Percentiles rank a stretch among this genome's conserved stretches.
phyloP scores from a whole-genome alignment of 2,329 filamentous ascomycete species.

The Colletotrichum tropicicola region DNA sequence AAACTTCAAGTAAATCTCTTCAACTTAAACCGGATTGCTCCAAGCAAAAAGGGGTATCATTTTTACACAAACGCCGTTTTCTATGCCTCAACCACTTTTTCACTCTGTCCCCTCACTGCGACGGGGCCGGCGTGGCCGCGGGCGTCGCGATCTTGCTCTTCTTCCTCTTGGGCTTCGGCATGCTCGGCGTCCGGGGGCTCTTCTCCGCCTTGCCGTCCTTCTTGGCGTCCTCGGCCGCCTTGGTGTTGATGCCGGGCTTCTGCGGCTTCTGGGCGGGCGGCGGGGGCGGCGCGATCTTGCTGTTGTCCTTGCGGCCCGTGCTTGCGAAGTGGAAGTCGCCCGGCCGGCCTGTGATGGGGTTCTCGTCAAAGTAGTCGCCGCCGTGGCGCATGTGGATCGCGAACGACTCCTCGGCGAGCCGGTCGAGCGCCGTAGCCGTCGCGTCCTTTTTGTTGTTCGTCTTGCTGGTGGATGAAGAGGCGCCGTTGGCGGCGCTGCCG shows the following conservation, averaged over 20 bases:
- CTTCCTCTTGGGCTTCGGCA: slow-evolving; percentile 54
- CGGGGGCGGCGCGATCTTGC: slow-evolving; percentile 37
- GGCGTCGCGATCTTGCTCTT: slow-evolving; percentile 54
- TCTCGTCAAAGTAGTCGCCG: slow-evolving; percentile 74
- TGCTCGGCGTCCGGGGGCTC: slow-evolving; percentile 50
- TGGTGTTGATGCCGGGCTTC: slow-evolving; percentile 48
- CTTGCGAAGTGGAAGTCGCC: slow-evolving; percentile 73
- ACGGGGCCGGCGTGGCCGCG: slow-evolving; percentile 17
- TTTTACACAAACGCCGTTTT: slow-evolving; percentile 12
- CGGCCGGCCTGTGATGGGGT: slow-evolving; percentile 72
- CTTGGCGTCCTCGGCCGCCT: slow-evolving; percentile 48
- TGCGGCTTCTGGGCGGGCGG: slow-evolving; percentile 13
- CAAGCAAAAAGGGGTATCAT: slow-evolving; percentile 25
- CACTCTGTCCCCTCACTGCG: background rate
- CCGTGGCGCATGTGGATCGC: slow-evolving; percentile 66
- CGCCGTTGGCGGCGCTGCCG: slow-evolving; percentile 34
- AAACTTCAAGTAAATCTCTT: background rate
- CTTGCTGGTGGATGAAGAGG: slow-evolving; percentile 31
- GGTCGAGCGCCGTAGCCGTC: slow-evolving; percentile 49
- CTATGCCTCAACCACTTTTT: background rate
- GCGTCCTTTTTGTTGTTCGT: slow-evolving; percentile 46
- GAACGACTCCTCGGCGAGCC: slow-evolving; percentile 66
- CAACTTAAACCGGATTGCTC: background rate
- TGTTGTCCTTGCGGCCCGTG: slow-evolving; percentile 60
- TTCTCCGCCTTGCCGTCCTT: slow-evolving; percentile 57